Conservation (phyloP, 1,284 basidiomycete genomes). For the Malassezia psittaci region DNA sequence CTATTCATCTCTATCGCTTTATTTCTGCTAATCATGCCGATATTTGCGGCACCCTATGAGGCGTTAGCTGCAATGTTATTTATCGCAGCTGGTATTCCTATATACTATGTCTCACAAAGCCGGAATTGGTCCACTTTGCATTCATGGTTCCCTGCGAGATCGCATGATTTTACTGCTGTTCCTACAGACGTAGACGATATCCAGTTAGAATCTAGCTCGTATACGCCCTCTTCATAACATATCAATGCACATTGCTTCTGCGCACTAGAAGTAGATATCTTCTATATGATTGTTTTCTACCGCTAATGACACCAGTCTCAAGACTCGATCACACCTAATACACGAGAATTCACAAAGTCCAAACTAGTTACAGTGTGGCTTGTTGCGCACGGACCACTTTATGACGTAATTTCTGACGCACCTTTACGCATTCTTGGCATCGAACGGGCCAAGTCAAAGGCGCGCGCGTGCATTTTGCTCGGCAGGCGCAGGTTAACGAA, state of each 20-base stretch:
- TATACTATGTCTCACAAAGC: conserved; percentile 36
- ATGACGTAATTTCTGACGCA: not conserved
- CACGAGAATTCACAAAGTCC: no score
- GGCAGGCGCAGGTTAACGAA: not conserved
- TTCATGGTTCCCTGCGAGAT: not conserved
- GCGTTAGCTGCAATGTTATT: conserved; percentile 33
- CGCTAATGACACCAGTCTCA: no score
- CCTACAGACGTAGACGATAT: conserved; percentile 2
- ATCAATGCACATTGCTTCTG: no score
- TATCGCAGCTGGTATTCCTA: conserved; percentile 32
- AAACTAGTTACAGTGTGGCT: no score
- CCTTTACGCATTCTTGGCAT: no score
- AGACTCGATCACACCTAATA: no score
- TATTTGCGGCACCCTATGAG: conserved; percentile 82
- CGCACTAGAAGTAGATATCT: no score
- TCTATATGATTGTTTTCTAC: no score
- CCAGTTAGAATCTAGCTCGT: not conserved
- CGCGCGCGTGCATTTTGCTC: not conserved
- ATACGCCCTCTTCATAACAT: not conserved
- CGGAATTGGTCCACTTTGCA: not conserved
- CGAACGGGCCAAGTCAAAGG: no score
- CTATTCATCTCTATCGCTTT: conserved; percentile 81
- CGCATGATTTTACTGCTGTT: not conserved
- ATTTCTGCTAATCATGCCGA: conserved; percentile 86
- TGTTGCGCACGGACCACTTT: not conserved